Evolutionary conservation across 345 rosid genomes (phyloP), one percentile per base, ranked within the genome.

Genomic region (Camelina laxa): DNA sequence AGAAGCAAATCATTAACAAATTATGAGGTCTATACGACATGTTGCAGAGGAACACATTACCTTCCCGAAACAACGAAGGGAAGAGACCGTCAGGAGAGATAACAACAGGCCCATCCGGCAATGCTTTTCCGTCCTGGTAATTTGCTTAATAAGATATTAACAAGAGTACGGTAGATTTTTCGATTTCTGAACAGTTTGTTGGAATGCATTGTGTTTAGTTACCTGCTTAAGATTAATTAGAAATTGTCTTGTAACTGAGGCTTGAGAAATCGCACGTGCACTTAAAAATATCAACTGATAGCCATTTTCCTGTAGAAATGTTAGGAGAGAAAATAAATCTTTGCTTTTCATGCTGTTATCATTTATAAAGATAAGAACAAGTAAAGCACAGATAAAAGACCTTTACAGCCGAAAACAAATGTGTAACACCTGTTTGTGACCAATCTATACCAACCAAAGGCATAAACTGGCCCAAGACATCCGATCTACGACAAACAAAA

Each of bases 391-490:
- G 45, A 11, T 6, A 59, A 70, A 96, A 45, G 36, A 95, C 99
- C 99, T 92, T 87, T 69, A 95, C 89, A 59, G 93, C 92, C 4
- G 96, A 89, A 82, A 87, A 95, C 61, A 95, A 80, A 88, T 89
- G 96, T 31, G 98, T 84, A 69, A 95, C 99, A 4, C 99, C 99
- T 20, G 89, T 89, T 80, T 95, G 99, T 9, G 90, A 85, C 99
- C 99, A 95, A 77, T 95, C 99, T 59, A 83, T 75, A 56, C 99
- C 98, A 67, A 95, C 96, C 75, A 95, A 75, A 73, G 98, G 99
- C 99, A 95, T 95, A 80, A 95, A 92, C 84, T 95, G 99, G 54
- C 99, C 99, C 66, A 95, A 85, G 55, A 95, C 97, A 70, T 95
- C 99, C 17, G 99, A 95, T 80, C 99, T 95, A 85, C 9, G n/a